Conservation (phyloP, 164 flowering plant genomes). For the Magnolia sinica region DNA sequence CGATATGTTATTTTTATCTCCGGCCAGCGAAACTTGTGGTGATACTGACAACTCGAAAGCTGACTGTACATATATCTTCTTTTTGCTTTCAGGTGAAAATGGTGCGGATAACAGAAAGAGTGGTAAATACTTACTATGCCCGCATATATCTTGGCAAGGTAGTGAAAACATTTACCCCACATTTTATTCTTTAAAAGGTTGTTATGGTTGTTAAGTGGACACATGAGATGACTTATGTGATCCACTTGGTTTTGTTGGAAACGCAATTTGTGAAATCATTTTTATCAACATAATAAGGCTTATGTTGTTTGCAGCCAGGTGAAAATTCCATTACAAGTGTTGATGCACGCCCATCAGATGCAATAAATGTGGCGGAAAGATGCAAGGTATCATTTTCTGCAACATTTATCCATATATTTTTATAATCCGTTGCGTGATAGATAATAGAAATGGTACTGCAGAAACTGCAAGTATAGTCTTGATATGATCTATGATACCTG, state of each 20-base stretch:
- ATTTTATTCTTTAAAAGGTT: too few relatives aligned
- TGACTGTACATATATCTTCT: neutral
- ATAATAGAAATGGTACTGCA: neutral
- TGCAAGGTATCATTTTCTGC: slow-evolving; percentile 48
- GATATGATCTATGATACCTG: too few relatives aligned
- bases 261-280: neutral
- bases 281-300: neutral
- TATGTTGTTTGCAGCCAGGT: slow-evolving; percentile 45
- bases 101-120: slow-evolving; percentile 75
- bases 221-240: neutral
- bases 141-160: slow-evolving; percentile 67
- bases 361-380: slow-evolving; percentile 73
- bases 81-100: slow-evolving; percentile 48
- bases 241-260: neutral
- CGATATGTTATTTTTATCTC: too few relatives aligned
- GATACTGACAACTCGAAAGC: too few relatives aligned
- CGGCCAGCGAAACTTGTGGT: too few relatives aligned
- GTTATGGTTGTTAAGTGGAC: neutral
- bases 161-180: neutral
- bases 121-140: slow-evolving; percentile 61
- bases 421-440: neutral
- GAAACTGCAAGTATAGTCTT: too few relatives aligned
- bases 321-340: slow-evolving; percentile 43
- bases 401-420: neutral
- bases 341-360: slow-evolving; percentile 92